A percentile compares a stretch with the other conserved stretches of the same genome.
These are phyloP conservation scores for Suillus bovinus DNA, from an alignment of 768 basidiomycete genomes.

Conservation along the genomic window DNA sequence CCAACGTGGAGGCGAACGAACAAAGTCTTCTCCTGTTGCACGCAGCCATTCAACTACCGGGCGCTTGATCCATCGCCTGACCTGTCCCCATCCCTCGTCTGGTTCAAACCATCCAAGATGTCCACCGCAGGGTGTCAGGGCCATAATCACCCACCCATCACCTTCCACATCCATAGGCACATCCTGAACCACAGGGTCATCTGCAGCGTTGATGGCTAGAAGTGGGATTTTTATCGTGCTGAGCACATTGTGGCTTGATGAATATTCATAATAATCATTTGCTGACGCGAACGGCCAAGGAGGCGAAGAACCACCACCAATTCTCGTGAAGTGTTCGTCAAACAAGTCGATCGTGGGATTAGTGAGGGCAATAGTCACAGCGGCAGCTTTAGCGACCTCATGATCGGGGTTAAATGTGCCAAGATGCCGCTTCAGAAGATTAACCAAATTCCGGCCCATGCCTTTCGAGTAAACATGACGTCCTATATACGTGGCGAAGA, in stretches of 20 bases:
- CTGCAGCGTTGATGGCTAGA: constrained; percentile 71
- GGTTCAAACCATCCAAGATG: constrained; percentile 85
- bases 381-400: constrained; percentile 48
- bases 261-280: constrained; percentile 48
- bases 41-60: constrained; percentile 75
- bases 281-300: constrained; percentile 49
- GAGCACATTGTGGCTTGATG: constrained; percentile 63
- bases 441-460: constrained; percentile 74
- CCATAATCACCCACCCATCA: constrained; percentile 58
- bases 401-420: constrained; percentile 51
- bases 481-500: constrained; percentile 55
- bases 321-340: constrained; percentile 63
- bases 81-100: constrained; percentile 33
- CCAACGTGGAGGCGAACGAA: constrained; percentile 34
- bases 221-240: constrained; percentile 67
- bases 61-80: constrained; percentile 61
- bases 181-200: constrained; percentile 73
- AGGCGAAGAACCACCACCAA: constrained; percentile 68
- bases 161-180: constrained; percentile 58
- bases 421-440: constrained; percentile 53
- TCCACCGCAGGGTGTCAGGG: constrained; percentile 63
- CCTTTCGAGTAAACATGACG: constrained; percentile 72
- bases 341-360: constrained; percentile 57
- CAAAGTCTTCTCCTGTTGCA: constrained; percentile 53
- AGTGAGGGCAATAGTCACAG: constrained; percentile 46